Conservation (phyloP, 352 stramenopile genomes). For the Pythium diclinum region DNA sequence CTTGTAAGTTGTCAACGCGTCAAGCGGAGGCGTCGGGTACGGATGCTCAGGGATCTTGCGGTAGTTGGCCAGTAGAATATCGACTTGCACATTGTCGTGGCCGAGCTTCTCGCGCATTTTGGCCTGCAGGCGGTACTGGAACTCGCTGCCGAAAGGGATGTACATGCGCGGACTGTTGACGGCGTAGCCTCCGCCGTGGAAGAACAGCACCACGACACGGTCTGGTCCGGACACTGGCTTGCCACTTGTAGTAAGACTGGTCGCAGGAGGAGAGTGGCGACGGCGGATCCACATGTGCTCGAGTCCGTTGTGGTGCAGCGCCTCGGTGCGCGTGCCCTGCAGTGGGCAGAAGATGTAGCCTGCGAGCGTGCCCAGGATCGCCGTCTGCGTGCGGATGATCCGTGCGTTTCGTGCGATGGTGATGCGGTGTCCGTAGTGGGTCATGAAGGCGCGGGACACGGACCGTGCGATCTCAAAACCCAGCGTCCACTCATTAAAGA, state of each 20-base stretch:
- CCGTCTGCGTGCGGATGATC: conserved; percentile 17
- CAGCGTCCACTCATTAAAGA: conserved; percentile 26
- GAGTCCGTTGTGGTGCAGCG: conserved; percentile 21
- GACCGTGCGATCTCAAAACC: conserved; percentile 26
- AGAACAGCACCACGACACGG: conserved; percentile 48
- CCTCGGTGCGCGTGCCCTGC: conserved; percentile 9
- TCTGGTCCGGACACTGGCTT: background rate
- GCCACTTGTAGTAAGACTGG: too few relatives aligned
- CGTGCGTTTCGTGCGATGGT: conserved; percentile 10
- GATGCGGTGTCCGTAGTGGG: conserved; percentile 16
- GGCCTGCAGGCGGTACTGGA: conserved; percentile 21
- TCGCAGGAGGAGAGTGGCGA: background rate
- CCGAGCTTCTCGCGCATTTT: conserved; percentile 22
- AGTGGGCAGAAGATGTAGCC: conserved; percentile 11
- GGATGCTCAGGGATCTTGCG: conserved; percentile 26
- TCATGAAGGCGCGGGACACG: conserved; percentile 16
- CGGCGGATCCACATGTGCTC: conserved; percentile 27
- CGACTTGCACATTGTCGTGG: conserved; percentile 40
- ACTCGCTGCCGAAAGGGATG: conserved; percentile 31
- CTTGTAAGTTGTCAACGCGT: conserved; percentile 20
- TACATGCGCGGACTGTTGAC: conserved; percentile 44
- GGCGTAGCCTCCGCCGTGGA: conserved; percentile 49
- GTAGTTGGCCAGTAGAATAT: conserved; percentile 29
- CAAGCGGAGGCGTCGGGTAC: conserved; percentile 15
- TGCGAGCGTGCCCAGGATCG: conserved; percentile 4